These are phyloP conservation scores for Blastocystis sp. DNA, from an alignment of 352 stramenopile species.

Conservation along the genomic window DNA sequence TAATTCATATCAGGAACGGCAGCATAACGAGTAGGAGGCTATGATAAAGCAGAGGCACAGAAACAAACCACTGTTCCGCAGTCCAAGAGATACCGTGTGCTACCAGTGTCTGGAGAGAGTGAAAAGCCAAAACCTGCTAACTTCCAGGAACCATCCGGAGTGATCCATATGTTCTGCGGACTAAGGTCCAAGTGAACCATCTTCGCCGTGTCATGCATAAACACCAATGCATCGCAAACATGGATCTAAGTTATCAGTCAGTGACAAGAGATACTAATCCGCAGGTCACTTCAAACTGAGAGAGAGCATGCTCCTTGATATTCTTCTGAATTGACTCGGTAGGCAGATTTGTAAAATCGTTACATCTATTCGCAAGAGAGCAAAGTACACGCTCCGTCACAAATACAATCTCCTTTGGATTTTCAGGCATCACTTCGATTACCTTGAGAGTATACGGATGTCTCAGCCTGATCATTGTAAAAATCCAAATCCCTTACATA, in stretches of 20 bases:
- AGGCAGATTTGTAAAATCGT: slow-evolving; percentile 77
- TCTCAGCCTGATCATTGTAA: slow-evolving; percentile 65
- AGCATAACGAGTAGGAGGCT: background rate
- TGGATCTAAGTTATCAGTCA: slow-evolving; percentile 67
- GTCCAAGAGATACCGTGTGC: slow-evolving; percentile 69
- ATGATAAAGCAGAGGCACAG: background rate
- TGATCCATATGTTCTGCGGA: slow-evolving; percentile 79
- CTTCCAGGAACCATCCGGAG: slow-evolving; percentile 79
- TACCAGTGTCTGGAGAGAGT: slow-evolving; percentile 67
- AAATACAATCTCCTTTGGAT: slow-evolving; percentile 75
- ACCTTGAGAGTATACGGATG: slow-evolving; percentile 81
- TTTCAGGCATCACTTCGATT: slow-evolving; percentile 79
- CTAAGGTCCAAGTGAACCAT: slow-evolving; percentile 74
- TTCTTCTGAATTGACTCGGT: slow-evolving; percentile 73
- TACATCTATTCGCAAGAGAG: slow-evolving; percentile 78
- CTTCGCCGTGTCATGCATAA: slow-evolving; percentile 76
- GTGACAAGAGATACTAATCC: slow-evolving; percentile 65
- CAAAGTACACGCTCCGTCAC: slow-evolving; percentile 78
- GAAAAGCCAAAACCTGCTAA: slow-evolving; percentile 80
- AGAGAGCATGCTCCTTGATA: slow-evolving; percentile 76
- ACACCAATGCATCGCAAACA: slow-evolving; percentile 77
- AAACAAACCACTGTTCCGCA: slow-evolving; percentile 16
- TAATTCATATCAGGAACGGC: slow-evolving; percentile 75
- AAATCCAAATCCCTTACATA: slow-evolving; percentile 61
- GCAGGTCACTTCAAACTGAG: slow-evolving; percentile 78